phyloP scores from a whole-genome alignment of 73 alveolate genomes.

The Symbiodinium pilosum region DNA sequence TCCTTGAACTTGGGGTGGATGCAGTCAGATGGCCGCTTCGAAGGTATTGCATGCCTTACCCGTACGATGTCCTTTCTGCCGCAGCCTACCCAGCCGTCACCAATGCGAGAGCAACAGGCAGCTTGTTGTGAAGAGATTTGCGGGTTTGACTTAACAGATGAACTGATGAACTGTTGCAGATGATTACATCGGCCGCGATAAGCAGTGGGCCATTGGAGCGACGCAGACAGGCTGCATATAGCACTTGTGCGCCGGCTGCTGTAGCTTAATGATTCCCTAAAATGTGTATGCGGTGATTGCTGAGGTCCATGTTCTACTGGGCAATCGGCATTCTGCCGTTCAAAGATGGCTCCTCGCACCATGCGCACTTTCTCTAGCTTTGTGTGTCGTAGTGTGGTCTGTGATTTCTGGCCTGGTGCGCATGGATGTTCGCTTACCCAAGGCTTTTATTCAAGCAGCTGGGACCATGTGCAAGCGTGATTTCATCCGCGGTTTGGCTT shows the following conservation, averaged over 20 bases:
- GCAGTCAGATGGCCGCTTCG: no score
- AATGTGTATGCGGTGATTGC: neutral
- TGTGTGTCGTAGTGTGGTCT: neutral
- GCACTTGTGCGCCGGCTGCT: no score
- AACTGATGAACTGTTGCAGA: neutral
- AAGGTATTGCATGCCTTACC: slow-evolving; percentile 88
- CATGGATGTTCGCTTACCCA: neutral
- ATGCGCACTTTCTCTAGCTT: neutral
- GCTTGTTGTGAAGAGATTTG: neutral
- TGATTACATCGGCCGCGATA: slow-evolving; percentile 58
- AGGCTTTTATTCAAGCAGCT: slow-evolving; percentile 73
- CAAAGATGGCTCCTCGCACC: slow-evolving; percentile 37
- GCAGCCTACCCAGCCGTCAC: slow-evolving; percentile 80
- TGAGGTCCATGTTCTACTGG: slow-evolving; percentile 84
- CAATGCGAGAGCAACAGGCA: slow-evolving; percentile 70
- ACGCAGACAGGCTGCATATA: slow-evolving; percentile 5
- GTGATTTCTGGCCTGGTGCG: neutral
- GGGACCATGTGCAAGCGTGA: neutral
- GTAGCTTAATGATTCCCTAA: no score
- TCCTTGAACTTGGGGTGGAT: no score
- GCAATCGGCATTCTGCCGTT: slow-evolving; percentile 67
- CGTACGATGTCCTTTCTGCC: slow-evolving; percentile 72
- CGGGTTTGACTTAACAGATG: neutral
- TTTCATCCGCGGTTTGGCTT: no score
- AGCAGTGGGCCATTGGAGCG: slow-evolving; percentile 79